Evolutionary conservation across 2,329 filamentous ascomycete species (phyloP).

Genomic region (Microcyclosporella mali): DNA sequence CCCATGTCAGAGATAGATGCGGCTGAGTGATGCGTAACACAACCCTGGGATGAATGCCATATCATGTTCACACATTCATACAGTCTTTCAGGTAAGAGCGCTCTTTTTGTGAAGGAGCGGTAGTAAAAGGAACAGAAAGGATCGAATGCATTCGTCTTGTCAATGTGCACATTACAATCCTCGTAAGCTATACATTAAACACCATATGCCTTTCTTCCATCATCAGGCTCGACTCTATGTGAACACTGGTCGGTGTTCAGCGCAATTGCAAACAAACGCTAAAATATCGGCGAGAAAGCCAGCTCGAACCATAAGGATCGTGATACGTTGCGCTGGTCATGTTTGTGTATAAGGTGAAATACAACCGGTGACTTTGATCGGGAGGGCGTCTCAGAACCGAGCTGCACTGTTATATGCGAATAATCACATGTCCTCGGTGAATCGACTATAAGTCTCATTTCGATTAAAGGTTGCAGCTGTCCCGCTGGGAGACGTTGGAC

Average conservation of each 20-base stretch:
- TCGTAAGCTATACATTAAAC: no score
- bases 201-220: no score
- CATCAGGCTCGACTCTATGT: background rate
- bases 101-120: no score
- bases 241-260: background rate
- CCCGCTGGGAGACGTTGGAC: constrained; percentile 13
- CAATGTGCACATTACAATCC: no score
- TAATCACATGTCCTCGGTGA: constrained; percentile 24
- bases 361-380: constrained; percentile 5
- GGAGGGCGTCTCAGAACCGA: no score
- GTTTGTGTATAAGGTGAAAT: background rate
- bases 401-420: background rate
- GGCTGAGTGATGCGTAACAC: no score
- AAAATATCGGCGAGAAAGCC: background rate
- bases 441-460: constrained; percentile 21
- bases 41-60: no score
- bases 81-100: no score
- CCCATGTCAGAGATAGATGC: no score
- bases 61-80: no score
- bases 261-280: constrained; percentile 1
- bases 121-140: no score
- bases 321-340: constrained; percentile 3
- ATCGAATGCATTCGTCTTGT: no score
- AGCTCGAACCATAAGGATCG: constrained; percentile 5
- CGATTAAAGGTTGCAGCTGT: constrained; percentile 7